phyloP scores from a whole-genome alignment of 345 rosid genomes.

The Lumnitzera racemosa region DNA sequence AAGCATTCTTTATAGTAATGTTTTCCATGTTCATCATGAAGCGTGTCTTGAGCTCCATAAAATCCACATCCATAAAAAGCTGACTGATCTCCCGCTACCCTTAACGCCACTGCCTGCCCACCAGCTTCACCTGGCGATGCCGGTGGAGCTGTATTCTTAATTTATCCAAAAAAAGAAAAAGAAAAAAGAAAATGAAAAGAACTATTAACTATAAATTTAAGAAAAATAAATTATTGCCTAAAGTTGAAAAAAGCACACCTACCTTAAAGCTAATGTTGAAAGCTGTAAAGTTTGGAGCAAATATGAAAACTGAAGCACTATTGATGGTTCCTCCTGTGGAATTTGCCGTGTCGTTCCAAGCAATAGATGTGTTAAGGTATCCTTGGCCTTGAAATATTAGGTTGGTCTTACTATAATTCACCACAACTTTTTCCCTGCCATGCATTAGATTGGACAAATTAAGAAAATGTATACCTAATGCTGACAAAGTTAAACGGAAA shows the following conservation, averaged over 20 bases:
- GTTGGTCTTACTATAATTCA: slow-evolving; percentile 57
- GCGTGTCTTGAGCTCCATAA: slow-evolving; percentile 87
- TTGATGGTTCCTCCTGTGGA: slow-evolving; percentile 60
- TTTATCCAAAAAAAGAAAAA: background rate
- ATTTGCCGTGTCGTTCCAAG: slow-evolving; percentile 86
- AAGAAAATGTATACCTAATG: background rate
- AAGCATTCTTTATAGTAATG: slow-evolving; percentile 69
- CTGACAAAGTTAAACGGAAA: background rate
- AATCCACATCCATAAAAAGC: slow-evolving; percentile 82
- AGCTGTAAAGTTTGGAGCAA: slow-evolving; percentile 65
- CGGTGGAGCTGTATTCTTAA: slow-evolving; percentile 61
- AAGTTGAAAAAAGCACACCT: background rate
- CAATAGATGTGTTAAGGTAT: slow-evolving; percentile 46
- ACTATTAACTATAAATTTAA: background rate
- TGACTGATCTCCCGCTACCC: slow-evolving; percentile 65
- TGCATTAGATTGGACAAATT: background rate
- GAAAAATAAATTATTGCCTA: too few relatives aligned
- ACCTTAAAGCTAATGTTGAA: slow-evolving; percentile 83
- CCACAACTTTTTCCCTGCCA: slow-evolving; percentile 72
- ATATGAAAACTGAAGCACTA: slow-evolving; percentile 60
- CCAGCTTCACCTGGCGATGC: slow-evolving; percentile 61
- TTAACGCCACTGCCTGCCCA: slow-evolving; percentile 79
- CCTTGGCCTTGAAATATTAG: slow-evolving; percentile 68
- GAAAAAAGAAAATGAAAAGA: background rate
- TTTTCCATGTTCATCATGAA: slow-evolving; percentile 60